phyloP scores from a whole-genome alignment of 768 basidiomycete species.

The Trichaptum fuscoviolaceum region DNA sequence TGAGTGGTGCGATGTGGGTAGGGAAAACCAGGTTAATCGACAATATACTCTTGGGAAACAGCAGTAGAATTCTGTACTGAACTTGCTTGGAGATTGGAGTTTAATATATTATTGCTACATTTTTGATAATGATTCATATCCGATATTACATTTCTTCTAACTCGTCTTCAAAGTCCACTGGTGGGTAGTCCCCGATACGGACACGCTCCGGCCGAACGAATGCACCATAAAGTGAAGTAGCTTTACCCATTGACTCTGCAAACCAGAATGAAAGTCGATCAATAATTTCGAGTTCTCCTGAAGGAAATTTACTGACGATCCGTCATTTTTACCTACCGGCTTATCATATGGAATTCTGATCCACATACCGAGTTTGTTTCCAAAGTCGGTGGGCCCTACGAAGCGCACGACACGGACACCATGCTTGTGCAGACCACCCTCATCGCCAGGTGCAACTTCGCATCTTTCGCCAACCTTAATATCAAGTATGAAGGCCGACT shows the following conservation, averaged over 20 bases:
- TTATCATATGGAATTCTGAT: slow-evolving; percentile 95
- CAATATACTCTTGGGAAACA: slow-evolving; percentile 73
- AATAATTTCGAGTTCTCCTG: slow-evolving; percentile 1
- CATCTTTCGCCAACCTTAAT: slow-evolving; percentile 74
- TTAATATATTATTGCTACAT: neutral
- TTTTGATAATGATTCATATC: neutral
- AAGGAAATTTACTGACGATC: slow-evolving; percentile 58
- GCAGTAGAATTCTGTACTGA: slow-evolving; percentile 28
- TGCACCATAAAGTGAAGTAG: slow-evolving; percentile 87
- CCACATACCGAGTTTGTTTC: slow-evolving; percentile 63
- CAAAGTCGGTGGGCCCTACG: slow-evolving; percentile 76
- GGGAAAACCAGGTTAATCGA: slow-evolving; percentile 90
- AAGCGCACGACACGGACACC: slow-evolving; percentile 88
- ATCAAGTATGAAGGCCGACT: slow-evolving; percentile 15
- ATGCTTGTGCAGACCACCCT: slow-evolving; percentile 60
- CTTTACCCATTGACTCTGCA: slow-evolving; percentile 72
- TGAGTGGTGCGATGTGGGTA: slow-evolving; percentile 86
- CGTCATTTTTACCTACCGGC: slow-evolving; percentile 92
- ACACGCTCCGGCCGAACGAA: slow-evolving; percentile 89
- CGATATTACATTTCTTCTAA: slow-evolving; percentile 6
- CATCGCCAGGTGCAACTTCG: slow-evolving; percentile 69
- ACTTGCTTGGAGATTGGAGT: neutral
- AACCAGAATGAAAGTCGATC: slow-evolving; percentile 8
- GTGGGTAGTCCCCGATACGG: slow-evolving; percentile 81
- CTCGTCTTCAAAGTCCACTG: slow-evolving; percentile 70